phyloP scores from a whole-genome alignment of 805 yeast species.

The Barnettozyma populi region DNA sequence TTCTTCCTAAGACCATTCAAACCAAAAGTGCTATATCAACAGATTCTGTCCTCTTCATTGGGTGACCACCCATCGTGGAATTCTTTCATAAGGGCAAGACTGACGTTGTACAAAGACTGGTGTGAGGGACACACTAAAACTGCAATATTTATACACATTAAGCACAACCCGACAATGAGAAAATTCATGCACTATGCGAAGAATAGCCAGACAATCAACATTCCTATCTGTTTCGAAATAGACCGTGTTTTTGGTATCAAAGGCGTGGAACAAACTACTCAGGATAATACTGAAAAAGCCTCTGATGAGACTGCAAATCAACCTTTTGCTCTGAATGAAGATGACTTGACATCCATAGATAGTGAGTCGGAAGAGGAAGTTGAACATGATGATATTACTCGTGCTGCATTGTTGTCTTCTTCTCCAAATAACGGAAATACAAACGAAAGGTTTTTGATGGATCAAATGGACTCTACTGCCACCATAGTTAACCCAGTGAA shows the following conservation, averaged over 20 bases:
- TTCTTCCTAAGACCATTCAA: slow-evolving; percentile 1
- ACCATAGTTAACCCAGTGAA: neutral
- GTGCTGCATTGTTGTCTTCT: slow-evolving; percentile 4
- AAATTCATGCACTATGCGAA: slow-evolving; percentile 9
- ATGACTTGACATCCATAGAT: slow-evolving; percentile 12
- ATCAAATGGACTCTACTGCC: neutral
- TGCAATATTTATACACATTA: slow-evolving; percentile 16
- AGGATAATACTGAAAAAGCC: neutral
- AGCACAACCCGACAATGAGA: slow-evolving; percentile 16
- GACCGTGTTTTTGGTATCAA: slow-evolving; percentile 8
- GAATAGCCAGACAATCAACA: slow-evolving; percentile 2
- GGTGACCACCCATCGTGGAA: slow-evolving; percentile 21
- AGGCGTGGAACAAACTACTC: slow-evolving; percentile 2
- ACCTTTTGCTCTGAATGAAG: slow-evolving; percentile 14
- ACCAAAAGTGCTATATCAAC: slow-evolving; percentile 17
- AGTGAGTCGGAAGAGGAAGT: slow-evolving; percentile 6
- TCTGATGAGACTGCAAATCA: neutral
- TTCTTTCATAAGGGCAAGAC: slow-evolving; percentile 15
- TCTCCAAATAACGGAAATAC: slow-evolving; percentile 15
- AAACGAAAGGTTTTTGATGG: slow-evolving; percentile 12
- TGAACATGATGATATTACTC: slow-evolving; percentile 3
- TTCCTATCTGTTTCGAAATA: slow-evolving; percentile 1
- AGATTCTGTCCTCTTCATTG: slow-evolving; percentile 17
- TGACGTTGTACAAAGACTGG: slow-evolving; percentile 24
- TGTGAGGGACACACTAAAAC: slow-evolving; percentile 1